Evolutionary conservation across 768 basidiomycete species (phyloP).

Genomic region (Trametes villosa): DNA sequence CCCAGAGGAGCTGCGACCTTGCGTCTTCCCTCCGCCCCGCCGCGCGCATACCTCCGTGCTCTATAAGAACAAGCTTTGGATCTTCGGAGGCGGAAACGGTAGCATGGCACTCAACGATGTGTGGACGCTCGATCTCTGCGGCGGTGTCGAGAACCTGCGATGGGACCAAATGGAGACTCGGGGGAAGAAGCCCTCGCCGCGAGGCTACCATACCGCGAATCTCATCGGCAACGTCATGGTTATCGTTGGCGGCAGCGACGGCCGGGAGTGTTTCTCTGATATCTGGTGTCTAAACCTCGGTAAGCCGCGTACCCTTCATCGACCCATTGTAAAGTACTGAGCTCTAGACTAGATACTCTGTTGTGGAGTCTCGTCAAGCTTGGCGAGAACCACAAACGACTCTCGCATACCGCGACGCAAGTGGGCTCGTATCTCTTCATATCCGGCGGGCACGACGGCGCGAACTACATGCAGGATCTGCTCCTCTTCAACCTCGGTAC

Average conservation of each 20-base stretch:
- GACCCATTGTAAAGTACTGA: constrained; percentile 34
- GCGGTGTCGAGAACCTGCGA: constrained; percentile 45
- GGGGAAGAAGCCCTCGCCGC: constrained; percentile 58
- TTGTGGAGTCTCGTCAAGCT: constrained; percentile 48
- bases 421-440: constrained; percentile 93
- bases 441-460: constrained; percentile 86
- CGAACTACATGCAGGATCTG: constrained; percentile 72
- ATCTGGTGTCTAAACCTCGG: constrained; percentile 87
- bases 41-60: constrained; percentile 88
- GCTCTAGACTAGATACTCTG: constrained; percentile 30
- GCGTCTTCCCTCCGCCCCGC: constrained; percentile 51
- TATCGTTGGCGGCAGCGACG: constrained; percentile 90
- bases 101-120: constrained; percentile 88
- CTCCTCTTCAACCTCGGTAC: constrained; percentile 87
- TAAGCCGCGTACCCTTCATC: constrained; percentile 45
- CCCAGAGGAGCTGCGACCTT: constrained; percentile 1
- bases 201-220: constrained; percentile 93
- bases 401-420: constrained; percentile 87
- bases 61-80: constrained; percentile 71
- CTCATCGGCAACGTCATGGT: constrained; percentile 86
- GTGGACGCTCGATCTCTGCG: constrained; percentile 79
- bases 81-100: constrained; percentile 96
- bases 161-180: constrained; percentile 65
- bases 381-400: constrained; percentile 54
- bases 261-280: constrained; percentile 85